Base-by-base conservation (phyloP, 2,329 filamentous ascomycete species). In the Aspergillus pseudoviridinutans region DNA sequence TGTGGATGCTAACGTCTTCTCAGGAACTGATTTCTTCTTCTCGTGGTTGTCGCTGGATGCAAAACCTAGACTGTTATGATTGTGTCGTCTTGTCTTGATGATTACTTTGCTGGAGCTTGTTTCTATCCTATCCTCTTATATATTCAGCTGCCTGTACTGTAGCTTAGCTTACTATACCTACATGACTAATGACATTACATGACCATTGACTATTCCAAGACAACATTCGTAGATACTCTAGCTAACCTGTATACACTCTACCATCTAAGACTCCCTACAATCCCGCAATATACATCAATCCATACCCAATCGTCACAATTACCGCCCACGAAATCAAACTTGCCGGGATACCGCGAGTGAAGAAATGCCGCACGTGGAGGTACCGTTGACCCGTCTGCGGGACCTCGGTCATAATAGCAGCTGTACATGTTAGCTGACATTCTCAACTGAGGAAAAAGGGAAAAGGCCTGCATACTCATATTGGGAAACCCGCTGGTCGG, bases 341-440 rank as follows among this genome's bases (percentile, higher is more conserved):
- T 70, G 89, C 87, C 0, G 94, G 93, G 41, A 99, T 85, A 69
- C 94, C 94, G n/a, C 92, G 82, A 53, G 89, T 95, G 68, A 99
- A 88, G 75, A 99, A 99, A 73, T 99, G 94, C 71, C 89, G 90
- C 53, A 99, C 95, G 59, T 89, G 82, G 54, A 99, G 82, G 71
- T 99, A 99, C 56, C 94, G 83, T 71, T 96, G 91, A 8, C 94
- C 94, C 0, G 92, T 95, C 62, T 88, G 84, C 0, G 90, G 84
- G 68, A 99, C 93, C 77, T 99, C 94, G 82, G 97, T 97, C 94
- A 99, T 97, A 68, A 99, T 97, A 3, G 94, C 94, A 69, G 94
- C 91, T 95, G 62, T 41, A 46, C 29, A 57, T 51, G 24, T 32
- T 20, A 24, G 47, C 63, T 58, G 63, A 59, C 46, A 56, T 29